Evolutionary conservation across 257 asterid genomes (phyloP), one percentile per base, ranked within the genome.

Genomic region (Solanum rostratum): DNA sequence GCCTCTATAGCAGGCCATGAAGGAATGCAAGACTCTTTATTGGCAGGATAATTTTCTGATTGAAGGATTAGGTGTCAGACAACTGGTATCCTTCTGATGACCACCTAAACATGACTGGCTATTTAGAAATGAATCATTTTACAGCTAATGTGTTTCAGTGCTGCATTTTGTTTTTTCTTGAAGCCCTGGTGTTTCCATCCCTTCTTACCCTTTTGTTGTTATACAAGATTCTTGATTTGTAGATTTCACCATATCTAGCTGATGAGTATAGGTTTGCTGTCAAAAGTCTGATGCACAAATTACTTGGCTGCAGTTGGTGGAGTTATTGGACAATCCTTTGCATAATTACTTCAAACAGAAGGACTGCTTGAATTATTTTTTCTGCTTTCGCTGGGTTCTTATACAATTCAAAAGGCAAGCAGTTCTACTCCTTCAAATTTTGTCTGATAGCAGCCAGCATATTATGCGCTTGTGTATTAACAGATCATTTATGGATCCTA

Each of bases 301-400:
- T 76, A 76, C 62, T 49, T 60, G 62, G 45, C 43, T 76, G 93
- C 98, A 97, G 99, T 92, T 97, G 88, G 98, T 97, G 49, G 99
- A 94, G 92, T 86, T 93, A 89, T 86, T 97, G 84, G 99, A 97
- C 91, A 87, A 86, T 84, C 98, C 98, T 55, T 87, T 97, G 93
- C 96, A 97, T 89, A 91, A 92, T 91, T 95, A 97, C 87, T 95
- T 97, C 83, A 79, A 83, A 88, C 93, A 94, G 96, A 89, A 91
- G 54, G 99, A 97, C 60, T 97, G 99, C 92, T 88, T 97, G 89
- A 97, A 97, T 86, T 97, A 92, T 86, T 97, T 97, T 95, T 97
- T 97, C 88, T 97, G 99, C 90, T 97, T 97, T 62, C 99, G 99
- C 84, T 97, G 99, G 99, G 86, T 97, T 78, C 94, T 97, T 86